Evolutionary conservation across 306 rosid species (phyloP), one percentile per base, ranked within the genome.

Genomic region (Cotoneaster glaucophyllus): DNA sequence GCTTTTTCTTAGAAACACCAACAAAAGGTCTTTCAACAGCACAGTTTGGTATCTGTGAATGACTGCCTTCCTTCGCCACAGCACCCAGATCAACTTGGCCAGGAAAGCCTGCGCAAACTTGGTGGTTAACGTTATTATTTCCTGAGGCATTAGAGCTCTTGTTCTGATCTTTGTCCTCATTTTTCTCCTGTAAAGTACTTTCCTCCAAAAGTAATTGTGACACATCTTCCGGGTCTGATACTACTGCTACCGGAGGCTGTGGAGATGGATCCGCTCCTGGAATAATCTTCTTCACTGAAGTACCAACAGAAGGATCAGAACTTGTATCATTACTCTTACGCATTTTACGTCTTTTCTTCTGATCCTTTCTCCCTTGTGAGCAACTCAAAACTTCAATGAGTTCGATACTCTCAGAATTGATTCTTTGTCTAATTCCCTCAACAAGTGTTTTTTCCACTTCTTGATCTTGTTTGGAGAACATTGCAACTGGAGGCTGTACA

Each of bases 1-100:
- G 99, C 87, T 95, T 90, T 62, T 88, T 92, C 82, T 61, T 81
- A 71, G 85, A 43, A 78, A 53, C 41, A 75, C 57, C 66, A 81
- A 80, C 76, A 66, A 79, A 66, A 61, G 77, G 64, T 84, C 84
- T 78, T 45, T 56, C 85, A 48, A 67, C 78, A 29, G 85, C 71
- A 71, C 48, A 34, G 70, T 59, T 44, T 62, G 86, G 79, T 50
- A 77, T 63, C 72, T 58, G 74, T 8, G 82, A 78, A 64, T 9
- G 58, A 76, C 73, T 44, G 19, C 67, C 86, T 71, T 82, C 80
- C 78, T 72, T 61, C 14, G 32, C 10, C 32, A 50, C 64, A 71
- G 71, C 73, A 70, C 74, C 81, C 56, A 67, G 78, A 80, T 50
- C 83, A 78, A 83, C 70, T 1, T 48, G 53, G 19, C 53, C 3